Conservation (phyloP, 2,329 filamentous ascomycete species). For the Trichoderma koningiopsis region DNA sequence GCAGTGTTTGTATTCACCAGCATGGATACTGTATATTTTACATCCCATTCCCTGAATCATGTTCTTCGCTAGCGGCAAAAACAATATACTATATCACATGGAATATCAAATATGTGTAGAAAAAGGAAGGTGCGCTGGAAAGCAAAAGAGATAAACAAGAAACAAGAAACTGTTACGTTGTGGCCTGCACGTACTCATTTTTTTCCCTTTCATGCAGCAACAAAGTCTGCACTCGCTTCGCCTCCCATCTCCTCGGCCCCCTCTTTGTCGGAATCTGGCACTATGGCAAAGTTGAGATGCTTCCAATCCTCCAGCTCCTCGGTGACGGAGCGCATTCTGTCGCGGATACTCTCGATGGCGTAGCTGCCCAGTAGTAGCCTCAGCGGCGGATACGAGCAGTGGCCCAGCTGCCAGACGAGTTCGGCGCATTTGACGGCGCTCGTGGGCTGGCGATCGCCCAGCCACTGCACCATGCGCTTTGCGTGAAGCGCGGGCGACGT, state of each 20-base stretch:
- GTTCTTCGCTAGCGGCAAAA: neutral
- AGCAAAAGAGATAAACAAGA: neutral
- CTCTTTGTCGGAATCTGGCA: constrained; percentile 20
- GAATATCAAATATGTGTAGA: neutral
- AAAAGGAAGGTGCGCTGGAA: neutral
- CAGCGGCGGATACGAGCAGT: constrained; percentile 91
- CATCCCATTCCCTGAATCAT: neutral
- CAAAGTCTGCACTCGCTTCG: neutral
- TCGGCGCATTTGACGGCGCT: constrained; percentile 92
- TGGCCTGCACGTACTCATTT: neutral
- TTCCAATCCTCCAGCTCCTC: constrained; percentile 97
- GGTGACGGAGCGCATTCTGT: constrained; percentile 84
- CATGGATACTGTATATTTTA: neutral
- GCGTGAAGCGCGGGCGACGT: constrained; percentile 87
- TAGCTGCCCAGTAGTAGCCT: constrained; percentile 87
- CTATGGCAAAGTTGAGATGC: constrained; percentile 68
- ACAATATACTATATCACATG: neutral
- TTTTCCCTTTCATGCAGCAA: neutral
- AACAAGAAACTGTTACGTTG: neutral
- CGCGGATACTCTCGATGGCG: constrained; percentile 92
- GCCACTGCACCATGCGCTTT: constrained; percentile 89
- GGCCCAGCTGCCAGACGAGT: constrained; percentile 89
- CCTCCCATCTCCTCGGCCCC: constrained; percentile 5
- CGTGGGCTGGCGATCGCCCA: constrained; percentile 88
- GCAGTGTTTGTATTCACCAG: neutral